Evolutionary conservation across 441 rosid genomes (phyloP), one percentile per base, ranked within the genome.

Genomic region (Viola pubescens): DNA sequence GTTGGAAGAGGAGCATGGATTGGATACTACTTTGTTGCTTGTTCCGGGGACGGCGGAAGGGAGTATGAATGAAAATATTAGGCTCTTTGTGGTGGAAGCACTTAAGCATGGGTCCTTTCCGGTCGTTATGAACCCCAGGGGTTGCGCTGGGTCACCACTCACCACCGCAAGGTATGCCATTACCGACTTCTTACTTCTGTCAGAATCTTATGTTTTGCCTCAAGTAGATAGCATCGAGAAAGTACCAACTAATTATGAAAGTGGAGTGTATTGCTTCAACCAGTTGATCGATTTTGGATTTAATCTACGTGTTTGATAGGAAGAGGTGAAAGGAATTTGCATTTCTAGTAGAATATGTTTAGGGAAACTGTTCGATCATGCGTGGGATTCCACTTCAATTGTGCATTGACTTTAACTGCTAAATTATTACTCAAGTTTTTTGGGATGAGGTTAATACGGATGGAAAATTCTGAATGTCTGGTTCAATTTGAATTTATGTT

Each of bases 61-160:
- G 50, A 90, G 99, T 59, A 74, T 73, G 86, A 84, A 77, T 45
- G 62, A 67, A 48, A 75, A 60, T 47, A 79, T 86, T 45, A 74
- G 82, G 67, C 66, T 75, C 9, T 90, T 85, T 70, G 95, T 85
- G 16, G 65, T 72, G 49, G 87, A 81, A 39, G 84, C 94, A 19
- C 80, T 86, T 46, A 66, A 55, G 59, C 73, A 80, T 3, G 99
- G 99, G 6, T 54, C 79, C 58, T 94, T 94, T 58, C 97, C 99
- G n/a, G 77, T 94, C 61, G 95, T 94, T 42, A 79, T 94, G 91
- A 94, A 94, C 37, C 99, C 99, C 43, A 86, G 99, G 78, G 99
- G 99, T 12, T 94, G 97, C 52, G 96, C 95, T 61, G 88, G 88
- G 48, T 94, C 99, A 1, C 99, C 99, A 0, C 84, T 94, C 56